Evolutionary conservation across 495 filamentous ascomycete genomes (phyloP), one percentile per base, ranked within the genome.

Genomic region (Aspergillus taichungensis): DNA sequence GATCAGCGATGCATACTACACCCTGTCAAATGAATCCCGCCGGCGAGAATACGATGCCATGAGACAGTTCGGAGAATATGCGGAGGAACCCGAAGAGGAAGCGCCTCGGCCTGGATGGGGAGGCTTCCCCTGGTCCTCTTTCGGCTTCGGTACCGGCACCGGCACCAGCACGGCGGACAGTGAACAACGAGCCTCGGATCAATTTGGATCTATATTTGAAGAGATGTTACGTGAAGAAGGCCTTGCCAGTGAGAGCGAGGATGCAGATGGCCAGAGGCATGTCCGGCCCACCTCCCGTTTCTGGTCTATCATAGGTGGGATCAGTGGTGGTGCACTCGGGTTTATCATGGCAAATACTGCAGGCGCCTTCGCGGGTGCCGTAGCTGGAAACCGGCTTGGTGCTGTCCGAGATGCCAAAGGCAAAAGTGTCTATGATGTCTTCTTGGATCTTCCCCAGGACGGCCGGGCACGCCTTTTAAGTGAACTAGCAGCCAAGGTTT

Each of bases 1-100:
- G 47, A 85, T 98, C 56, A 98, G 95, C 70, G 92, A 97, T 63
- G 92, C 92, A 55, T 98, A 98, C 74, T 98, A 89, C 61, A 94
- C 89, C 14, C 84, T 98, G 34, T 89, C 84, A 0, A 89, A 98
- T 59, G 56, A 82, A 4, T 52, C 66, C 6, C 80, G 94, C 1
- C 83, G 92, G n/a, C 77, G 80, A 31, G 87, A 96, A 44, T 98
- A 97, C 68, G 91, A 98, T 59, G 72, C 78, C 36, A 76, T 83
- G 34, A 82, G 88, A 39, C 64, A 66, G 40, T 72, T 68, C 37
- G 63, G 71, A 34, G 60, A 78, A 29, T 64, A 69, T 12, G 73
- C 79, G 14, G 74, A 80, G 46, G 75, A 72, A 13, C 73, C 72
- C 24, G 77, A 84, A 13, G 74, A 79, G 32, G 80, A 84, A 32